These are phyloP conservation scores for Rhizopus arrhizus DNA, from an alignment of 371 early-diverging fungal genomes.

Conservation along the genomic window DNA sequence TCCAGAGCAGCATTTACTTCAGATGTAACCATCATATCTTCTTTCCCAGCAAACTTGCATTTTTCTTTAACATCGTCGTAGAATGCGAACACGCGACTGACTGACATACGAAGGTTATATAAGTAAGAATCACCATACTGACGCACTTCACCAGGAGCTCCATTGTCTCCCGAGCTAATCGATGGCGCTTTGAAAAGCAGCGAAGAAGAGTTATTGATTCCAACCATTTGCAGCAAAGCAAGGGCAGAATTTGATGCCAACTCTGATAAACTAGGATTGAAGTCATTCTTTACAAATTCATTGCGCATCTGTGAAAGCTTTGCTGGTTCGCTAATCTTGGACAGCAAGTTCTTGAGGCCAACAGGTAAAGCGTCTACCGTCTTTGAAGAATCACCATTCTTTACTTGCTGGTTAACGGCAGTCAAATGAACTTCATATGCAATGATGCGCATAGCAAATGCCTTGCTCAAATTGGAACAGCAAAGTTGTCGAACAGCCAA, in stretches of 20 bases:
- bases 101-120: slow-evolving; percentile 38
- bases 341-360: slow-evolving; percentile 40
- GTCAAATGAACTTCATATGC: slow-evolving; percentile 48
- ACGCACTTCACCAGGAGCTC: slow-evolving; percentile 29
- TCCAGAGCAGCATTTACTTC: slow-evolving; percentile 29
- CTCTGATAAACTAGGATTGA: slow-evolving; percentile 14
- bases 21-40: slow-evolving; percentile 23
- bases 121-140: slow-evolving; percentile 49
- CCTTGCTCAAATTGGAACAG: slow-evolving; percentile 42
- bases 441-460: slow-evolving; percentile 45
- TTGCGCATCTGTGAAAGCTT: slow-evolving; percentile 33
- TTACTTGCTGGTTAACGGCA: slow-evolving; percentile 18
- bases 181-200: slow-evolving; percentile 15
- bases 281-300: slow-evolving; percentile 36
- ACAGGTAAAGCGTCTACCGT: slow-evolving; percentile 36
- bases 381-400: not conserved
- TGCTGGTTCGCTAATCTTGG: slow-evolving; percentile 39
- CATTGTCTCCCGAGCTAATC: slow-evolving; percentile 37
- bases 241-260: slow-evolving; percentile 20
- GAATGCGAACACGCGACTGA: slow-evolving; percentile 28
- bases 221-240: slow-evolving; percentile 19
- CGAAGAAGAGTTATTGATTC: slow-evolving; percentile 4
- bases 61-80: slow-evolving; percentile 15
- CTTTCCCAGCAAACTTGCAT: slow-evolving; percentile 12
- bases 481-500: slow-evolving; percentile 35